Conservation (phyloP, 208 protist genomes). For the Eutreptiella sp. region DNA sequence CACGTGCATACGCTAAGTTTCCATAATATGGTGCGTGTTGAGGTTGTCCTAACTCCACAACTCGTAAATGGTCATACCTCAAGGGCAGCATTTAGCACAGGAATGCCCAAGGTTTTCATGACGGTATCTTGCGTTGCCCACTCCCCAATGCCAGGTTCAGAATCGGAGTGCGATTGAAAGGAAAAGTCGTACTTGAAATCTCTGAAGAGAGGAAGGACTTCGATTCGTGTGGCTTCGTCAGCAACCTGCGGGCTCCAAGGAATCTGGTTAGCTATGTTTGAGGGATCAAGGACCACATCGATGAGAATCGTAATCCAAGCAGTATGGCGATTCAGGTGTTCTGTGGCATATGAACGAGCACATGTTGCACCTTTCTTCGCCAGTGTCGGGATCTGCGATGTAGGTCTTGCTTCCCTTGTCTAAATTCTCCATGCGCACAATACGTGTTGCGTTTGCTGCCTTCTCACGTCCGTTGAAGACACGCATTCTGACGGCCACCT, state of each 20-base stretch:
- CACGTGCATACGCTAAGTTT: too few species aligned
- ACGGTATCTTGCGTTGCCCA: constrained; percentile 32
- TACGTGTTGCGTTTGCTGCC: neutral
- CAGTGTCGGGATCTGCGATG: constrained; percentile 45
- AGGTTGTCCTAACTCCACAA: too few species aligned
- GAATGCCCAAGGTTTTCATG: constrained; percentile 23
- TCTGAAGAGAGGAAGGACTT: too few species aligned
- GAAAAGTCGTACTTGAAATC: constrained; percentile 50
- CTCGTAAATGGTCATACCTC: too few species aligned
- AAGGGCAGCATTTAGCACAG: constrained; percentile 26
- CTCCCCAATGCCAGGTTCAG: constrained; percentile 16
- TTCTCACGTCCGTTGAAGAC: constrained; percentile 21
- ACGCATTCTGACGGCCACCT: constrained; percentile 17
- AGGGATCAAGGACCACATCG: too few species aligned
- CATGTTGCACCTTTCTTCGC: constrained; percentile 47
- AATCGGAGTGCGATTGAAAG: constrained; percentile 43
- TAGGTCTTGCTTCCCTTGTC: constrained; percentile 32
- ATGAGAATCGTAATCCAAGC: too few species aligned
- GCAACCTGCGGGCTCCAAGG: too few species aligned
- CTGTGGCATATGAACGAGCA: too few species aligned
- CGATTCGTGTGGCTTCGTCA: too few species aligned
- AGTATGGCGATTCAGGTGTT: too few species aligned
- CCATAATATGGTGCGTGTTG: too few species aligned
- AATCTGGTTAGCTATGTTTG: too few species aligned
- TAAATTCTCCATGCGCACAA: constrained; percentile 11